Percentiles rank a stretch among this genome's conserved stretches.
These are phyloP conservation scores for Blastobotrys capitulatus DNA, from an alignment of 1,139 yeast species.

Conservation along the genomic window DNA sequence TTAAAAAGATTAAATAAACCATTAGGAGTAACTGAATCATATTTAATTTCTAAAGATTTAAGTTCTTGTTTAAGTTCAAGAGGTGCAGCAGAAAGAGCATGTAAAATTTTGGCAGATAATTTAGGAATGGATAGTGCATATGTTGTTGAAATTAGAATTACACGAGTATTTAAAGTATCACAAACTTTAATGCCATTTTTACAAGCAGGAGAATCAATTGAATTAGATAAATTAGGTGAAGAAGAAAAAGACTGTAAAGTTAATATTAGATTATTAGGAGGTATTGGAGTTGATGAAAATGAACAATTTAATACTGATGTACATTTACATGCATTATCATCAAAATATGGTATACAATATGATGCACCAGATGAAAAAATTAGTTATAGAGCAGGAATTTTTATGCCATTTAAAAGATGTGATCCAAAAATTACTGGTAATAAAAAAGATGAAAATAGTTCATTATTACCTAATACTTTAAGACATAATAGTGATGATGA, in stretches of 20 bases:
- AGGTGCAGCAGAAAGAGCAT: conserved; percentile 30
- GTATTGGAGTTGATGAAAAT: conserved; percentile 36
- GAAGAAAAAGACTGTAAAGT: conserved; percentile 34
- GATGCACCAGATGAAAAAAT: conserved; percentile 25
- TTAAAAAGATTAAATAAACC: conserved; percentile 20
- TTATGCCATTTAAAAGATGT: conserved; percentile 25
- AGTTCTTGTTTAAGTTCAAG: conserved; percentile 37
- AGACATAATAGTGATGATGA: not conserved
- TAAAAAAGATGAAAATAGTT: not conserved
- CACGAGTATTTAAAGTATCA: conserved; percentile 14
- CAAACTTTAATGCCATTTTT: conserved; percentile 4
- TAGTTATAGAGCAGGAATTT: conserved; percentile 23
- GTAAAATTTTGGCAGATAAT: conserved; percentile 39
- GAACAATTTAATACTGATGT: conserved; percentile 41
- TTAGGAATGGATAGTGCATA: conserved; percentile 48
- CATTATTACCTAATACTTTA: not conserved
- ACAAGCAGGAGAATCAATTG: not conserved
- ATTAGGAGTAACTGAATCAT: conserved; percentile 26
- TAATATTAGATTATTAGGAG: conserved; percentile 47
- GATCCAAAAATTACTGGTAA: conserved; percentile 12
- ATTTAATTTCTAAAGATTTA: conserved; percentile 39
- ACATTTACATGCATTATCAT: conserved; percentile 46
- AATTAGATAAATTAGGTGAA: conserved; percentile 13
- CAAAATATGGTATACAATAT: conserved; percentile 53
- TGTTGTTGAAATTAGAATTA: conserved; percentile 49